A percentile compares a stretch with the other conserved stretches of the same genome.
Conservation (phyloP, 257 asterid genomes). For the Ballota nigra region DNA sequence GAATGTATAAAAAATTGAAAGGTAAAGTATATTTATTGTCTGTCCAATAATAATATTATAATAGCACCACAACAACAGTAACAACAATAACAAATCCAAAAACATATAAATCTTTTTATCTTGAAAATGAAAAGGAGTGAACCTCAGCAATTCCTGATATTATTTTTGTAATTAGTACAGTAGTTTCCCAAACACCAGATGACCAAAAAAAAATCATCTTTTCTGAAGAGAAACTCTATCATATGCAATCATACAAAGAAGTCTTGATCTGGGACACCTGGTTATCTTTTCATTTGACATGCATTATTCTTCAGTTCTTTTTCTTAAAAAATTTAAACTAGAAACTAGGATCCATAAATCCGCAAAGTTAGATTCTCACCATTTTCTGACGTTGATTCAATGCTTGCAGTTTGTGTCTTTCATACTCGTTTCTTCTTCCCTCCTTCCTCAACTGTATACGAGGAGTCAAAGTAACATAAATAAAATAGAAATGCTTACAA, state of each 20-base stretch:
- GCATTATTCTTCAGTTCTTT: background rate
- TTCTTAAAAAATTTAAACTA: slow-evolving; percentile 1
- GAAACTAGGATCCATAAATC: slow-evolving; percentile 12
- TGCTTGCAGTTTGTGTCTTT: slow-evolving; percentile 93
- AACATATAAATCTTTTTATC: background rate
- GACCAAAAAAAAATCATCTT: background rate
- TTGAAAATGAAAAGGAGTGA: background rate
- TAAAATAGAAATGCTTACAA: background rate
- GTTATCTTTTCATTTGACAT: background rate
- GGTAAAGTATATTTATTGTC: background rate
- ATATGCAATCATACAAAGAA: background rate
- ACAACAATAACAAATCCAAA: background rate
- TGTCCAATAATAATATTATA: background rate
- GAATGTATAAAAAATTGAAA: background rate
- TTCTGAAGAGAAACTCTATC: background rate
- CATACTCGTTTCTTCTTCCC: slow-evolving; percentile 96
- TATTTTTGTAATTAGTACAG: background rate
- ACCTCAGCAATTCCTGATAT: background rate
- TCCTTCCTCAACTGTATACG: slow-evolving; percentile 82
- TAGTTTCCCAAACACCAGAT: too few species aligned
- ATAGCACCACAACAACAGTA: background rate
- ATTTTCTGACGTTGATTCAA: slow-evolving; percentile 95
- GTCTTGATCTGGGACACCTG: background rate
- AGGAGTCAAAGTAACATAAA: background rate
- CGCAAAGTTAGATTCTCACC: slow-evolving; percentile 45